A percentile compares a stretch with the other conserved stretches of the same genome.
phyloP scores from a whole-genome alignment of 2,329 filamentous ascomycete genomes.

The Byssothecium circinans region DNA sequence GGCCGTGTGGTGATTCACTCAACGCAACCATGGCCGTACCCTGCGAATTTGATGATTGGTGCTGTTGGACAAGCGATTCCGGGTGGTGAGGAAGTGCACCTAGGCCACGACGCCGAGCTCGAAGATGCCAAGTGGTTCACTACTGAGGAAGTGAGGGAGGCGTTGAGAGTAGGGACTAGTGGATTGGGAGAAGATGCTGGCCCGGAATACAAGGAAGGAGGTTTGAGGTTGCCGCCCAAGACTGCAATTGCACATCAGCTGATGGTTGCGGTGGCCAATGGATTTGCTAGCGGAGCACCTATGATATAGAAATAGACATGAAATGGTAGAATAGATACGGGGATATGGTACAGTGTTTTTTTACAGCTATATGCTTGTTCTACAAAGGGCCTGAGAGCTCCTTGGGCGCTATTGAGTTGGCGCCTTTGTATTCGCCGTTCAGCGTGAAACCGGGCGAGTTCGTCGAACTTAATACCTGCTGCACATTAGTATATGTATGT shows the following conservation, averaged over 20 bases:
- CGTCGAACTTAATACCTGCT: conserved; percentile 78
- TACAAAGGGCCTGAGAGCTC: conserved; percentile 42
- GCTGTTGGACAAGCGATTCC: conserved; percentile 85
- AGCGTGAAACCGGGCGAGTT: conserved; percentile 84
- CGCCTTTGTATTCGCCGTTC: conserved; percentile 72
- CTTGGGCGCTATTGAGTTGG: conserved; percentile 43
- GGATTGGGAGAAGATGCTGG: conserved; percentile 66
- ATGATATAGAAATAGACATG: conserved; percentile 15
- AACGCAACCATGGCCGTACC: conserved; percentile 58
- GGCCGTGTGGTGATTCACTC: conserved; percentile 55
- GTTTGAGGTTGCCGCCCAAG: conserved; percentile 75
- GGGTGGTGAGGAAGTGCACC: conserved; percentile 74
- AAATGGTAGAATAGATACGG: conserved; percentile 48
- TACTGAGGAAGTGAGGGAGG: conserved; percentile 77
- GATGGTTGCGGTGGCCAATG: conserved; percentile 75
- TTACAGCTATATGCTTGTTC: conserved; percentile 27
- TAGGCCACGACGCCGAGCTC: conserved; percentile 88
- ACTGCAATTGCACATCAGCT: conserved; percentile 94
- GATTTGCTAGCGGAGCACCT: conserved; percentile 62
- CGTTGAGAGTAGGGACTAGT: conserved; percentile 68
- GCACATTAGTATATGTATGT: conserved; percentile 42
- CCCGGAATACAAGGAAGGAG: conserved; percentile 72
- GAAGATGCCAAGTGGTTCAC: conserved; percentile 88
- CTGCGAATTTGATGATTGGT: conserved; percentile 57
- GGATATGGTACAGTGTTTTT: conserved; percentile 44